A percentile compares a stretch with the other conserved stretches of the same genome.
phyloP scores from a whole-genome alignment of 1,284 basidiomycete species.

The Cutaneotrichosporon daszewskae region DNA sequence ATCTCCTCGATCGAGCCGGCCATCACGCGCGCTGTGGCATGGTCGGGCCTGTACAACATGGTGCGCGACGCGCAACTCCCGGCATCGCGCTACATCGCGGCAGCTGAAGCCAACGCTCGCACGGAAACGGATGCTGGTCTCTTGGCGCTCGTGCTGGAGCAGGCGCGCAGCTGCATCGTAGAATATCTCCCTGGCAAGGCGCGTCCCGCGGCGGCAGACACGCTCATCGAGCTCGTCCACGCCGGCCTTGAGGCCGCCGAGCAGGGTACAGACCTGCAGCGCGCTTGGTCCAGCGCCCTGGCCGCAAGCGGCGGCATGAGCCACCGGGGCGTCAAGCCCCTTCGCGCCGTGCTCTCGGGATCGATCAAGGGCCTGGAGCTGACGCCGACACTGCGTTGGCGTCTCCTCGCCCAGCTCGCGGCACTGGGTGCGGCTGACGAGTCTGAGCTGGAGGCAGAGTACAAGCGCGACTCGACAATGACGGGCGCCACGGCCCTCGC shows the following conservation, averaged over 20 bases:
- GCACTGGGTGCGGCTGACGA: constrained; percentile 3
- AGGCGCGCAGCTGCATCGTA: not conserved
- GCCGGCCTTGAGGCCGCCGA: not conserved
- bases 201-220: not conserved
- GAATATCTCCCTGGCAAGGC: not conserved
- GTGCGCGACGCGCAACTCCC: constrained; percentile 10
- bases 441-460: constrained; percentile 7
- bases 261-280: constrained; percentile 7
- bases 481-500: constrained; percentile 5
- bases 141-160: constrained; percentile 1
- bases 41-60: constrained; percentile 10
- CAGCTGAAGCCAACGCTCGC: constrained; percentile 1
- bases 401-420: constrained; percentile 3
- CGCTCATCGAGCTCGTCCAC: not conserved
- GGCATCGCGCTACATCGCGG: constrained; percentile 1
- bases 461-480: constrained; percentile 8
- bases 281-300: constrained; percentile 4
- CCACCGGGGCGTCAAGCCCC: not conserved
- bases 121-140: constrained; percentile 7
- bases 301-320: not conserved
- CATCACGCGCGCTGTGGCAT: constrained; percentile 9
- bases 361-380: constrained; percentile 4
- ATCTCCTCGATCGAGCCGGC: constrained; percentile 4
- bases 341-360: constrained; percentile 4
- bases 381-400: constrained; percentile 9